Conservation (phyloP, 2,329 filamentous ascomycete genomes). For the Rutstroemia sp. region DNA sequence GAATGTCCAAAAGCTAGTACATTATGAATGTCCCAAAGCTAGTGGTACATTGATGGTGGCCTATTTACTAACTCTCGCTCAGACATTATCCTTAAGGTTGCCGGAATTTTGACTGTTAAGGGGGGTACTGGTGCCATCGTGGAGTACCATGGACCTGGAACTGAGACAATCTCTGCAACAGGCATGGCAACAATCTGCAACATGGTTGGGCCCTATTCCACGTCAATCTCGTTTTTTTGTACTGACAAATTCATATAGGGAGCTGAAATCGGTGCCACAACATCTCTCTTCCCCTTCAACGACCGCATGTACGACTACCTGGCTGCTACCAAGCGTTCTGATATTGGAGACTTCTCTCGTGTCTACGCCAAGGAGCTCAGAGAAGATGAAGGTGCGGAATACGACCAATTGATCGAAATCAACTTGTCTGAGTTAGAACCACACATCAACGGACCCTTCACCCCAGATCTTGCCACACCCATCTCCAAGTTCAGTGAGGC, state of each 20-base stretch:
- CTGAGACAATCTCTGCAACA: conserved; percentile 67
- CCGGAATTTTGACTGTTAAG: conserved; percentile 95
- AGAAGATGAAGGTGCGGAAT: conserved; percentile 84
- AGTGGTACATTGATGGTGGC: neutral
- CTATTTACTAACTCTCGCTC: neutral
- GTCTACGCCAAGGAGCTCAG: conserved; percentile 77
- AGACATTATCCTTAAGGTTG: conserved; percentile 97
- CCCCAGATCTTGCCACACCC: conserved; percentile 92
- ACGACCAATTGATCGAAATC: conserved; percentile 94
- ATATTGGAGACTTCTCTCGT: conserved; percentile 86
- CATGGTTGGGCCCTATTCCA: conserved; percentile 38
- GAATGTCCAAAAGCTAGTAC: conserved; percentile 24
- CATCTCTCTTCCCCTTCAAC: conserved; percentile 95
- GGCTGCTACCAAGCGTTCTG: conserved; percentile 77
- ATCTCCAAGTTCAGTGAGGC: conserved; percentile 96
- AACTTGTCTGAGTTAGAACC: conserved; percentile 93
- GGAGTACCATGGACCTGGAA: conserved; percentile 71
- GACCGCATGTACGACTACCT: conserved; percentile 98
- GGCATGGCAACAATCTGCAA: conserved; percentile 80
- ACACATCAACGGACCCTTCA: conserved; percentile 98
- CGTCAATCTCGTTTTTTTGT: neutral
- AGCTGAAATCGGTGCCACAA: conserved; percentile 76
- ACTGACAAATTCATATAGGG: conserved; percentile 15
- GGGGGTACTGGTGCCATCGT: conserved; percentile 90
- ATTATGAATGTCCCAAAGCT: conserved; percentile 25